Percentiles rank a stretch among this genome's conserved stretches.
Evolutionary conservation across 2,329 filamentous ascomycete species (phyloP).

Genomic region (Cercospora sesami): DNA sequence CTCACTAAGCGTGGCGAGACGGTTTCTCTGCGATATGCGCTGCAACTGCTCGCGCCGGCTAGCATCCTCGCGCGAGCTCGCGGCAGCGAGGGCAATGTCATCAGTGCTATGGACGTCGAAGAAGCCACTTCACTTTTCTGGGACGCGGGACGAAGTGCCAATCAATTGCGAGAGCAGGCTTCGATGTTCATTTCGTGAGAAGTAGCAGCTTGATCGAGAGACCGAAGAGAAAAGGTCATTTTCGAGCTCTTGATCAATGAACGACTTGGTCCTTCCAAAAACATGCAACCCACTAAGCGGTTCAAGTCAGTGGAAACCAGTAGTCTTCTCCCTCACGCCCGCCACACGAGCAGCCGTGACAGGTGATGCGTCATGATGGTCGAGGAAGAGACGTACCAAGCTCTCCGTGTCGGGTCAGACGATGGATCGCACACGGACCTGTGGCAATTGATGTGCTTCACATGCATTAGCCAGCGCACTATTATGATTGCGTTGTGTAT

Average conservation of each 20-base stretch:
- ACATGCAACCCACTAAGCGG: neutral
- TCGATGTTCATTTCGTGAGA: constrained; percentile 40
- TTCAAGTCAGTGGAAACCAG: neutral
- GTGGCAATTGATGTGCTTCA: neutral
- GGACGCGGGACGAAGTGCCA: constrained; percentile 52
- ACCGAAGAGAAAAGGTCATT: neutral
- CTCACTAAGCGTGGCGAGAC: constrained; percentile 82
- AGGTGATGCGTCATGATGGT: no score
- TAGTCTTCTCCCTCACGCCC: no score
- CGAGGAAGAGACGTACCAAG: no score
- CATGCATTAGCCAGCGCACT: neutral
- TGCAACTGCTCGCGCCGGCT: constrained; percentile 86
- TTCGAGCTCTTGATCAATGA: neutral
- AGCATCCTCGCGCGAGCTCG: constrained; percentile 83
- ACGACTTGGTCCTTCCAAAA: neutral
- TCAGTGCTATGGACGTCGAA: constrained; percentile 57
- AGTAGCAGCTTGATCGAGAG: neutral
- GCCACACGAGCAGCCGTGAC: no score
- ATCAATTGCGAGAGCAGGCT: constrained; percentile 35
- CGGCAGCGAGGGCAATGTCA: constrained; percentile 42
- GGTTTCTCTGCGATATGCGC: constrained; percentile 86
- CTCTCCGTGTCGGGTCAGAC: no score
- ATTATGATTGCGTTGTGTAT: neutral
- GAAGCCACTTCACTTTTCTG: constrained; percentile 51
- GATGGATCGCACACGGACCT: no score